phyloP scores from a whole-genome alignment of 2,329 filamentous ascomycete species.

The Cordyceps militaris region DNA sequence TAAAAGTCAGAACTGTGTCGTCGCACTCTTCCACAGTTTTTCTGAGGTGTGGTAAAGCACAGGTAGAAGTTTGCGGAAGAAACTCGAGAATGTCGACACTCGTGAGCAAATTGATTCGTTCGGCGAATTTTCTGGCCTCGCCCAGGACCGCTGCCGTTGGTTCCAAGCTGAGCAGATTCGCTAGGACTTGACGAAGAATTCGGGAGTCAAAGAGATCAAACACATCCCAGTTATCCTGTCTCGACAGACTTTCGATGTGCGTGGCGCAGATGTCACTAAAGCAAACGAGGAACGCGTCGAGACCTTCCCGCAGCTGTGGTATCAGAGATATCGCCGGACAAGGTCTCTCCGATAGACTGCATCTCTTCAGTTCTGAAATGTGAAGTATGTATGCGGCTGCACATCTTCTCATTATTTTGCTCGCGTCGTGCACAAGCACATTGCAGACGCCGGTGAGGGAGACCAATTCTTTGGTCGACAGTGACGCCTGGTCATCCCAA shows the following conservation, averaged over 20 bases:
- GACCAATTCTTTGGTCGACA: slow-evolving; percentile 16
- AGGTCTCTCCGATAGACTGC: slow-evolving; percentile 19
- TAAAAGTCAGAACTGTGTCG: slow-evolving; percentile 35
- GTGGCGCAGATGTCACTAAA: slow-evolving; percentile 20
- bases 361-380: slow-evolving; percentile 20
- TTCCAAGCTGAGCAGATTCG: slow-evolving; percentile 3
- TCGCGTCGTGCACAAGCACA: slow-evolving; percentile 13
- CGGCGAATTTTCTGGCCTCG: not conserved
- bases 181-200: slow-evolving; percentile 20
- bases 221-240: slow-evolving; percentile 20
- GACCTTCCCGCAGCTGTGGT: not conserved
- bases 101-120: not conserved
- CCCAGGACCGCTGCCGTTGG: not conserved
- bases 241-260: slow-evolving; percentile 10
- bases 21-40: no score
- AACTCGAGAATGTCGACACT: slow-evolving; percentile 1
- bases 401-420: slow-evolving; percentile 1
- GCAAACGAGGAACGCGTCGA: slow-evolving; percentile 11
- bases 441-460: slow-evolving; percentile 16
- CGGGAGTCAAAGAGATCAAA: slow-evolving; percentile 29
- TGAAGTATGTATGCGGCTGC: slow-evolving; percentile 21
- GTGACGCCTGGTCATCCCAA: slow-evolving; percentile 11
- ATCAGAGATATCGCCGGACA: slow-evolving; percentile 2
- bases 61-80: not conserved
- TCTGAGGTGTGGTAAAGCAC: not conserved